Base-by-base conservation (phyloP, 768 basidiomycete species). In the Mycena albidolilacea region DNA sequence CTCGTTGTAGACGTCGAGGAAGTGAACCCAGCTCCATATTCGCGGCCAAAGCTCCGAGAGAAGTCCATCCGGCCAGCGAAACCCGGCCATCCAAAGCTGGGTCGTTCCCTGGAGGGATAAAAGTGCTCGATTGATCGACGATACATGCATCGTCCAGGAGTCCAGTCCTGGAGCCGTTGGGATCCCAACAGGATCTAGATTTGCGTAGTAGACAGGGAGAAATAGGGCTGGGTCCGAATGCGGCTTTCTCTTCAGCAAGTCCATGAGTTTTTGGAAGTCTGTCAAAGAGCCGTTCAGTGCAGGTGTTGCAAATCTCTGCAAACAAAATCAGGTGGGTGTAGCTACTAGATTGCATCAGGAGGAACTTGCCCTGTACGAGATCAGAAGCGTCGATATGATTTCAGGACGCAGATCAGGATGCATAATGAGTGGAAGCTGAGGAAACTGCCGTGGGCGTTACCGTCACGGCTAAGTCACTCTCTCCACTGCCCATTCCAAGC, bases 131-230 rank as follows among this genome's bases (percentile, higher is more conserved):
- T 66, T 66, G 30, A 66, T 66, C 38, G 64, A 21, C 14, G 64
- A 66, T 48, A 48, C 52, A 66, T 57, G 64, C 12, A 8, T 37
- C 54, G 64, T 44, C 64, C 52, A 43, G 17, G 54, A 66, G 41
- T 66, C 64, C 35, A 66, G 64, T 37, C 44, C 54, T 14, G 54
- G 41, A 35, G 54, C 54, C n/a, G 21, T 57, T 10, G 64, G 64
- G 41, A 66, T 55, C 52, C 52, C 52, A 55, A 10, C 64, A 7
- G 64, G 64, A 66, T 66, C 54, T 23, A 66, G 64, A 66, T 66
- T 66, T 38, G 64, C 52, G 30, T 66, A 66, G 64, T 66, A 66
- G 41, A 66, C 64, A 6, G 64, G 64, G 15, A 66, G 64, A n/a
- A 66, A 66, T 43, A 66, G 12, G 8, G 39, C 64, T n/a, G 64